Evolutionary conservation across 176 grass and related monocot genomes (phyloP).

Genomic region (Aegilops longissima): DNA sequence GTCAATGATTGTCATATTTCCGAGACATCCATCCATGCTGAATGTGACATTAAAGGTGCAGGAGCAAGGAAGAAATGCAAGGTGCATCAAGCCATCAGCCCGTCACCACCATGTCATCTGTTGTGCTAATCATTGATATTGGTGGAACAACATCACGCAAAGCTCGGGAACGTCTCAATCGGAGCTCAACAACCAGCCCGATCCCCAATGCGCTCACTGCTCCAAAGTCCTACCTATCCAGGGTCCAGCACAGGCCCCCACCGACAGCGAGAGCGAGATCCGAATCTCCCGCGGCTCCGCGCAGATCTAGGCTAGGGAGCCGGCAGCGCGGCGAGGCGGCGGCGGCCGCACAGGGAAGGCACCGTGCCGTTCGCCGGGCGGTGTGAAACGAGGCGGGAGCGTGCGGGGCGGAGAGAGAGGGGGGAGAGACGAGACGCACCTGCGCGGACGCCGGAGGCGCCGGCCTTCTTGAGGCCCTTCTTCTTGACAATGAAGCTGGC

Average conservation of each 20-base stretch:
- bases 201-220: not conserved
- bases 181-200: not conserved
- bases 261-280: slow-evolving; percentile 29
- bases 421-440: slow-evolving; percentile 29
- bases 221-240: not conserved
- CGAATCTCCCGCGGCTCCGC: slow-evolving; percentile 6
- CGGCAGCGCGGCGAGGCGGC: not conserved
- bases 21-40: too few relatives aligned
- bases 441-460: slow-evolving; percentile 84
- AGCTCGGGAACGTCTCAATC: not conserved
- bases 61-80: not conserved
- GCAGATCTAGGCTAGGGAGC: slow-evolving; percentile 34
- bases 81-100: not conserved
- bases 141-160: not conserved
- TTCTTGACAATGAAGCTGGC: slow-evolving; percentile 99
- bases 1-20: not conserved
- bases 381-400: not conserved
- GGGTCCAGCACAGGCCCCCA: not conserved
- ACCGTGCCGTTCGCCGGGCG: not conserved
- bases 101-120: not conserved
- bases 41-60: not conserved
- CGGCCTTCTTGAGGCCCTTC: slow-evolving; percentile 98
- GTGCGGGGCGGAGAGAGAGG: not conserved
- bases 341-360: not conserved
- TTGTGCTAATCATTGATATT: slow-evolving; percentile 8